Base-by-base conservation (phyloP, 2,329 filamentous ascomycete genomes). In the Sporothrix euskadiensis region DNA sequence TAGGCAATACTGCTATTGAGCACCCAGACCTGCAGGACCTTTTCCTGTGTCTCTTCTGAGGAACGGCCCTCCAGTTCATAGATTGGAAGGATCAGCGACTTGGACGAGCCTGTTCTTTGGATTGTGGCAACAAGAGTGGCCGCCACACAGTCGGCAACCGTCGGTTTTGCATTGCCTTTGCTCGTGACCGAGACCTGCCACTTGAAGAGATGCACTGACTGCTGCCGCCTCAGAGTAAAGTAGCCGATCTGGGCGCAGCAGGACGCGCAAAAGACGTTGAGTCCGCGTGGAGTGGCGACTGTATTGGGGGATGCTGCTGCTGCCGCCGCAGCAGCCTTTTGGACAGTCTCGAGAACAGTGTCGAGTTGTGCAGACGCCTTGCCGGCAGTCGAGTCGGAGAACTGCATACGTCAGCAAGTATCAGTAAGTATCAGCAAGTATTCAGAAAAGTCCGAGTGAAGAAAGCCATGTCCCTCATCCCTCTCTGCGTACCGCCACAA, bases 101-200 rank as follows among this genome's bases (percentile, higher is more conserved):
- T 89, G 56, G 88, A 86, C 35, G 85, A 88, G 14, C 86, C 88
- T 0, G 87, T 88, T n/a, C 87, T 84, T 14, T 87, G 83, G 57
- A 88, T 84, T 0, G 85, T 87, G 10, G 87, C 84, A 26, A 86
- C 78, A 35, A 90, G 81, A 71, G 85, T 86, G 0, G 86, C 84
- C 4, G 86, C 84, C 2, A 89, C 81, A 74, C 87, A 89, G 69
- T 88, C 84, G 57, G 77, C 73, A 3, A 84, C 5, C 85, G 87
- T 4, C 74, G 75, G 32, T 72, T 71, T 54, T 75, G 74, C 35
- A 9, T 4, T 2, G 14, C 22, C 52, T 12, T 22, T 6, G 2
- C 10, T 19, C 8, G 9, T 8, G 4, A n/a, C 3, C 19, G 5
- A 6, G 52, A 89, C 79, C 75, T 85, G 83, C 88, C 88, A 89